Conservation (phyloP, 345 rosid species). For the Diplotaxis tenuifolia region DNA sequence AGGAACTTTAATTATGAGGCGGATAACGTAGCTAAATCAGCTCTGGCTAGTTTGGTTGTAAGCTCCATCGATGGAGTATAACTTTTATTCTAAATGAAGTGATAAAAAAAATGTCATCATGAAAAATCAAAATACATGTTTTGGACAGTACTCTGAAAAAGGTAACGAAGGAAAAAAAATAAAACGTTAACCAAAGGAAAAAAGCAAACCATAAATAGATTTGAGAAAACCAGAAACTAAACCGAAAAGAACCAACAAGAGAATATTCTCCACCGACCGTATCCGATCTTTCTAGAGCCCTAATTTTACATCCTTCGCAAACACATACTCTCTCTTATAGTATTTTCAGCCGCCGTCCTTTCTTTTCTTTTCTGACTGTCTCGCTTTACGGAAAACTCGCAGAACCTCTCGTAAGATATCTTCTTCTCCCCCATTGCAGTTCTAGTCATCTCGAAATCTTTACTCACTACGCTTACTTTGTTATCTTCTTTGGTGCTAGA, state of each 20-base stretch:
- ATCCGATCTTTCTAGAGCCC: neutral
- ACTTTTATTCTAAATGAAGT: too few species aligned
- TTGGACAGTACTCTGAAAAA: too few species aligned
- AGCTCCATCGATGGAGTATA: too few species aligned
- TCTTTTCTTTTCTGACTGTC: too few species aligned
- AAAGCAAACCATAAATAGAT: neutral
- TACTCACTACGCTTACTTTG: neutral
- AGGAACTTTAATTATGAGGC: too few species aligned
- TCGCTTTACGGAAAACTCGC: neutral
- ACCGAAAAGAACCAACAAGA: conserved; percentile 8
- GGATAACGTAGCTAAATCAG: too few species aligned
- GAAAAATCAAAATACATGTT: too few species aligned
- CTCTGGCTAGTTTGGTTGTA: too few species aligned
- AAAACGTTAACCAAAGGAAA: neutral
- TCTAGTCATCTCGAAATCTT: neutral
- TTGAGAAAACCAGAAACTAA: conserved; percentile 6
- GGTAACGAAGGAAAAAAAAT: too few species aligned
- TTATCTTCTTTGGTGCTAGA: conserved; percentile 35
- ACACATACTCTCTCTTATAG: neutral
- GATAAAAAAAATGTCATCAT: too few species aligned
- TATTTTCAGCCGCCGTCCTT: neutral
- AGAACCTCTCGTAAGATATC: conserved; percentile 13
- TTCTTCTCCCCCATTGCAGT: neutral
- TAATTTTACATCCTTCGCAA: neutral
- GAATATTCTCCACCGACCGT: conserved; percentile 7